Conservation (phyloP, 345 rosid genomes). For the Boechera retrofracta region DNA sequence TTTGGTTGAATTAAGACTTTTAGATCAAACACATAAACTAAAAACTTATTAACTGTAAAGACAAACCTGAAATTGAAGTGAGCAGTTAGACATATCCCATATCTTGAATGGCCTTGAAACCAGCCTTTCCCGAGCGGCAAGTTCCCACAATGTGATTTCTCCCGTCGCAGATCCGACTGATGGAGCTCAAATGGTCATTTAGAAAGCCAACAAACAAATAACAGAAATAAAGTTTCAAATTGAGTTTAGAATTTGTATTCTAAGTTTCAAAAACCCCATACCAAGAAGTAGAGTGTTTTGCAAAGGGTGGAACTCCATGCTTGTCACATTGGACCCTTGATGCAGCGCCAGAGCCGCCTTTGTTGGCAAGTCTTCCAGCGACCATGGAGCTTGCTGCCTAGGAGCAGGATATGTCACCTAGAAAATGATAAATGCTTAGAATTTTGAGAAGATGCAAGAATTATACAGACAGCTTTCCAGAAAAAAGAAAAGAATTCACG, state of each 20-base stretch:
- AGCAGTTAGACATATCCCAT: slow-evolving; percentile 61
- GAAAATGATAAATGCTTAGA: neutral
- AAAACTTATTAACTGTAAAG: slow-evolving; percentile 1
- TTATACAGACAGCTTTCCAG: slow-evolving; percentile 30
- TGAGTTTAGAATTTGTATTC: neutral
- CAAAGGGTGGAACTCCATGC: slow-evolving; percentile 94
- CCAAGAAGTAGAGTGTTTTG: slow-evolving; percentile 78
- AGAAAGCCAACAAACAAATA: slow-evolving; percentile 26
- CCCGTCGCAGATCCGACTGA: slow-evolving; percentile 84
- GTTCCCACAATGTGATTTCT: slow-evolving; percentile 87
- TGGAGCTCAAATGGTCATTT: slow-evolving; percentile 44
- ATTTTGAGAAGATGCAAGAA: slow-evolving; percentile 20
- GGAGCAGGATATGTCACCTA: slow-evolving; percentile 74
- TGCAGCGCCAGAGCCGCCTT: slow-evolving; percentile 68
- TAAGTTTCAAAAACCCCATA: slow-evolving; percentile 41
- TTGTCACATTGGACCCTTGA: slow-evolving; percentile 76
- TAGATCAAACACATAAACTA: slow-evolving; percentile 12
- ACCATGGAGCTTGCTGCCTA: slow-evolving; percentile 65
- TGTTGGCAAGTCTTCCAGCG: slow-evolving; percentile 83
- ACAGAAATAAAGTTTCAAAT: neutral
- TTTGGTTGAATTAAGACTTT: slow-evolving; percentile 4
- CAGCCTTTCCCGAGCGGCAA: slow-evolving; percentile 60
- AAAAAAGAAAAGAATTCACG: neutral
- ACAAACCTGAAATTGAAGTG: slow-evolving; percentile 70
- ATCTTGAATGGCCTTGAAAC: slow-evolving; percentile 75